These are phyloP conservation scores for Saksenaea vasiformis DNA, from an alignment of 371 early-diverging fungal genomes.

Conservation along the genomic window DNA sequence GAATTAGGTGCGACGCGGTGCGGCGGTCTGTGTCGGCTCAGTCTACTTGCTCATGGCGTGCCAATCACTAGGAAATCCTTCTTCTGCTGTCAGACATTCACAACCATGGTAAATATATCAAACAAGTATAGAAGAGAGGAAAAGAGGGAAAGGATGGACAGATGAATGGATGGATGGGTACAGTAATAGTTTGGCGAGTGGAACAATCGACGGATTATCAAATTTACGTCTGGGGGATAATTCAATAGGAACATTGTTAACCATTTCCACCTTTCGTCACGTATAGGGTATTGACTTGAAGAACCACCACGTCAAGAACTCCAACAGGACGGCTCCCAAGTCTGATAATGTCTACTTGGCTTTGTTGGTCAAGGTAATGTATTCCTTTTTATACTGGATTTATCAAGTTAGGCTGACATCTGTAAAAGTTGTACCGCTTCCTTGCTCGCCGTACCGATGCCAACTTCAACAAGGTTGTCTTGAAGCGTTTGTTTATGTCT, in stretches of 20 bases:
- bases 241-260: neutral
- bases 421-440: slow-evolving; percentile 92
- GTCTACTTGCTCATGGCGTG: neutral
- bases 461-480: slow-evolving; percentile 97
- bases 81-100: slow-evolving; percentile 6
- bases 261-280: neutral
- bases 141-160: slow-evolving; percentile 20
- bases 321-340: slow-evolving; percentile 82
- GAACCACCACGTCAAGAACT: slow-evolving; percentile 94
- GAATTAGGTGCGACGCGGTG: neutral
- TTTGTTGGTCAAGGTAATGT: slow-evolving; percentile 88
- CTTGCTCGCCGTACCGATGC: slow-evolving; percentile 98
- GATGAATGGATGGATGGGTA: slow-evolving; percentile 28
- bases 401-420: neutral
- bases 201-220: neutral
- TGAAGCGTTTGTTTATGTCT: slow-evolving; percentile 98
- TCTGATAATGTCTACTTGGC: slow-evolving; percentile 90
- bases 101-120: slow-evolving; percentile 1
- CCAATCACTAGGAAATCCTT: neutral
- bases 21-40: neutral
- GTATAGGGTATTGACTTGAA: slow-evolving; percentile 92
- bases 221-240: neutral
- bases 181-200: neutral
- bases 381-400: neutral
- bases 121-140: slow-evolving; percentile 2